Evolutionary conservation across 208 protist species (phyloP).

Genomic region (Acanthamoeba triangularis): DNA sequence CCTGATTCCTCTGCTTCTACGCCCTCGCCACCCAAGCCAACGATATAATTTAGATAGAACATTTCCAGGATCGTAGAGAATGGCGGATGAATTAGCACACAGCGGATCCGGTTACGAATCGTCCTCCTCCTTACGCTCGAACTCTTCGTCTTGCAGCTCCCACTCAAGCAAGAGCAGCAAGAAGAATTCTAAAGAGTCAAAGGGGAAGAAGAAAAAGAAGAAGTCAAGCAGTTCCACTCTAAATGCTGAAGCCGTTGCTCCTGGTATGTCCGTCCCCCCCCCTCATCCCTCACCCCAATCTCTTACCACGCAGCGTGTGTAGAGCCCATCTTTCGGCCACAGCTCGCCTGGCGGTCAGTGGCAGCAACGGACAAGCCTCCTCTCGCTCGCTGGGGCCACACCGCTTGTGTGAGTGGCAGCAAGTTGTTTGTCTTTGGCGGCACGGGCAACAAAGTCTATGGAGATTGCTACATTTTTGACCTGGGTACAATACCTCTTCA

Average conservation of each 20-base stretch:
- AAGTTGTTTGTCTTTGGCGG: conserved; percentile 67
- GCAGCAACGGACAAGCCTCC: conserved; percentile 41
- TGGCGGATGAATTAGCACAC: background rate
- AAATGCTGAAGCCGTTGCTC: background rate
- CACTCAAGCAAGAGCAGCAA: background rate
- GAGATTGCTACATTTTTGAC: conserved; percentile 59
- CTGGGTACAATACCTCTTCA: too few relatives aligned
- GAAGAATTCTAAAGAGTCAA: conserved; percentile 3
- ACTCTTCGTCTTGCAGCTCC: background rate
- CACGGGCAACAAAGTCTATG: conserved; percentile 48
- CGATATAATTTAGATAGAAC: background rate
- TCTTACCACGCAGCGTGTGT: background rate
- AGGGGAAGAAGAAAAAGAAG: conserved; percentile 70
- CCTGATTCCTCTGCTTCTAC: too few relatives aligned
- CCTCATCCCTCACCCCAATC: background rate
- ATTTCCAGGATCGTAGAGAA: background rate
- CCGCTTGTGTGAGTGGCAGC: conserved; percentile 31
- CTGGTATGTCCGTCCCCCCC: background rate
- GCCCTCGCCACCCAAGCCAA: too few relatives aligned
- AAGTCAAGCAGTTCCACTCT: background rate
- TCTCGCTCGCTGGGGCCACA: conserved; percentile 51
- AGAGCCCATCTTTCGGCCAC: background rate
- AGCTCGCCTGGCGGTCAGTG: background rate
- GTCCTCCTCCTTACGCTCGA: background rate
- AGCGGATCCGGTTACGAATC: background rate